A percentile compares a stretch with the other conserved stretches of the same genome.
Conservation (phyloP, 331 rosid genomes). For the Rosa hybrid region DNA sequence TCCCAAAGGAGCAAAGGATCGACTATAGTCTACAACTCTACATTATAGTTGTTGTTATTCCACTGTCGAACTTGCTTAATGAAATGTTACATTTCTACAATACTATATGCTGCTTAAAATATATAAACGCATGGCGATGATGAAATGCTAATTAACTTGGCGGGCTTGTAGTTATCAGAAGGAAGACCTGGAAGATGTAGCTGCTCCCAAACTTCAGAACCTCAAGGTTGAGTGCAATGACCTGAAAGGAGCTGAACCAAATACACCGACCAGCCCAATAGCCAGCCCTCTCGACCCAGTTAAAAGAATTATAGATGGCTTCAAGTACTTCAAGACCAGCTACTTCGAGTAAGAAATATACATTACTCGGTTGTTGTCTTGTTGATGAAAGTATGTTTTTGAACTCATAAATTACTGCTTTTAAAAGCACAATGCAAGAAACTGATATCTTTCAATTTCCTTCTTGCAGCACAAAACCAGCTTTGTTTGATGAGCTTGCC, state of each 20-base stretch:
- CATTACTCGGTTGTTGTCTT: neutral
- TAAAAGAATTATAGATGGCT: neutral
- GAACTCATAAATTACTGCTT: too few relatives aligned
- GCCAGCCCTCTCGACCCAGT: neutral
- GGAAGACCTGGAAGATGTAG: neutral
- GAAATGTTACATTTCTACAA: too few relatives aligned
- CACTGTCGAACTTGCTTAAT: too few relatives aligned
- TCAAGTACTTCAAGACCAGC: conserved; percentile 8
- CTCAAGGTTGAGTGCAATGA: neutral
- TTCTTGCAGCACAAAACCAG: neutral
- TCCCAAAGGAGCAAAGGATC: too few relatives aligned
- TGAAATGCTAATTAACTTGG: neutral
- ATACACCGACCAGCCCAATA: too few relatives aligned
- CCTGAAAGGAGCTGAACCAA: neutral
- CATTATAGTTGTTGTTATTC: too few relatives aligned
- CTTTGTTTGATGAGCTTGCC: neutral
- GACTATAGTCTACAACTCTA: too few relatives aligned
- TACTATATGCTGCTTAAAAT: too few relatives aligned
- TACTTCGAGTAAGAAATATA: conserved; percentile 10
- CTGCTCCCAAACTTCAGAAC: conserved; percentile 6
- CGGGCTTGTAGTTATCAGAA: neutral
- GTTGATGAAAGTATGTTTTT: too few relatives aligned
- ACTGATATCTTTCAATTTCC: neutral
- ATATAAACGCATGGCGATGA: too few relatives aligned
- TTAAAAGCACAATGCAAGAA: neutral